A percentile compares a stretch with the other conserved stretches of the same genome.
Conservation (phyloP, 2,329 filamentous ascomycete species). For the Chrysoporthe deuterocubensis region DNA sequence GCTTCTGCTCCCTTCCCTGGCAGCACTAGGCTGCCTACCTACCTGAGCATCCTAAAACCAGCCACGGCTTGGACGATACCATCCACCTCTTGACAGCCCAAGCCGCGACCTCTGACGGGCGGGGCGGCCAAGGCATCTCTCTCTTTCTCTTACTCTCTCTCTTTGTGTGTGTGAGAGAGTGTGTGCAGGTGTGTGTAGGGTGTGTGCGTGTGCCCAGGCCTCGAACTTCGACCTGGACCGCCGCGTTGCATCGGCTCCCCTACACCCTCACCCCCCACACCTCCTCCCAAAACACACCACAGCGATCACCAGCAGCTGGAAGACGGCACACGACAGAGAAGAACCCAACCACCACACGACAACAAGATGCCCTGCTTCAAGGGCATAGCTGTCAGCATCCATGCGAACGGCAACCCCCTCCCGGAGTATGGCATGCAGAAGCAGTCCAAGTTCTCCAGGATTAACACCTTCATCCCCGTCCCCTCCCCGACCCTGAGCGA, state of each 20-base stretch:
- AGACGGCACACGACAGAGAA: conserved; percentile 1
- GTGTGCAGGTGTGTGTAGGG: too few species aligned
- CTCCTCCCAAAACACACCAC: neutral
- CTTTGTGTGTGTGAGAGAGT: too few species aligned
- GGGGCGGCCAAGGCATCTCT: conserved; percentile 12
- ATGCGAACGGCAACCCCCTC: conserved; percentile 78
- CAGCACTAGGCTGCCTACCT: neutral
- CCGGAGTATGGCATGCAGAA: conserved; percentile 94
- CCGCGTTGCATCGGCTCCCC: conserved; percentile 11
- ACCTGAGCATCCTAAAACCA: neutral
- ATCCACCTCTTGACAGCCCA: too few species aligned
- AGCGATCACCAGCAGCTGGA: neutral
- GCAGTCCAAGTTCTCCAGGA: conserved; percentile 86
- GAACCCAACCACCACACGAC: neutral
- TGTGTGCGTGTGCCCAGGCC: neutral
- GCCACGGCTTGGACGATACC: neutral
- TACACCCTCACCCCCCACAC: neutral
- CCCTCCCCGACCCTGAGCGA: conserved; percentile 80
- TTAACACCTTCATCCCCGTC: conserved; percentile 96
- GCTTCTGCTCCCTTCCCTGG: neutral
- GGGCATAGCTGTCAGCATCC: conserved; percentile 97
- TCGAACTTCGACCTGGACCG: neutral
- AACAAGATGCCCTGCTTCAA: conserved; percentile 91
- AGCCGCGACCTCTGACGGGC: neutral
- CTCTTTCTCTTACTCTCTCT: too few species aligned